Base-by-base conservation (phyloP, 2,329 filamentous ascomycete genomes). In the Verticillium tricorpus region DNA sequence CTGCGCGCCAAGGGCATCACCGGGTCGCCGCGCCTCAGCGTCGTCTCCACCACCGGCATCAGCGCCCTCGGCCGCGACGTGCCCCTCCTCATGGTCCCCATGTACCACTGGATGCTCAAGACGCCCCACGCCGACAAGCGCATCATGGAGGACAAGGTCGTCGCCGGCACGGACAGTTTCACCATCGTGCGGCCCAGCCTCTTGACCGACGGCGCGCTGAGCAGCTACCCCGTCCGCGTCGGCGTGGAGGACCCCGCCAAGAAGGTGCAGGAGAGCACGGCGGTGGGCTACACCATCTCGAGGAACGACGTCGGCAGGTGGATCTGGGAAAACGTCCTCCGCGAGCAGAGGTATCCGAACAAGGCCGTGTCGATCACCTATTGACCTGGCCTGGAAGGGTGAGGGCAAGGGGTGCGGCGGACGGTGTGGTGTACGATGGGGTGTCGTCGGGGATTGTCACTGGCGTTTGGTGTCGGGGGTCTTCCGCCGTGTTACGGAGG, bases 121-220 rank as follows among this genome's bases (percentile, higher is more conserved):
- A 71, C 72, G 32, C 77, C 82, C 12, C 81, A 82, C 66, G 68
- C 60, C 11, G 82, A 85, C 65, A 85, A 85, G 72, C 70, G 68
- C 57, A 71, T 68, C 28, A 81, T 82, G 79, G 82, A 85, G 70
- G 57, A 66, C 19, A 14, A 8, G 57, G 12, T 59, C 8, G 19
- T 54, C 50, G 67, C 39, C 2, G 69, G 69, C 56, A 69, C 64
- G 5, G 76, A 78, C 63, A 62, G 66, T n/a, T 78, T 71, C 60
- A 72, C 72, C n/a, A 58, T 79, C 17, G 70, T 79, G 5, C 69
- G 78, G 0, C 74, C 74, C 2, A 78, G 76, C 57, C 56, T 80
- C 34, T 63, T 81, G 54, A 64, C 67, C 4, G 68, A 76, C 32
- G 69, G 74, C 11, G 63, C 67, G 60, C 55, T 57, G 64, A 66